Evolutionary conservation across 1,284 basidiomycete genomes (phyloP).

Genomic region (Boletus semigastroideus): DNA sequence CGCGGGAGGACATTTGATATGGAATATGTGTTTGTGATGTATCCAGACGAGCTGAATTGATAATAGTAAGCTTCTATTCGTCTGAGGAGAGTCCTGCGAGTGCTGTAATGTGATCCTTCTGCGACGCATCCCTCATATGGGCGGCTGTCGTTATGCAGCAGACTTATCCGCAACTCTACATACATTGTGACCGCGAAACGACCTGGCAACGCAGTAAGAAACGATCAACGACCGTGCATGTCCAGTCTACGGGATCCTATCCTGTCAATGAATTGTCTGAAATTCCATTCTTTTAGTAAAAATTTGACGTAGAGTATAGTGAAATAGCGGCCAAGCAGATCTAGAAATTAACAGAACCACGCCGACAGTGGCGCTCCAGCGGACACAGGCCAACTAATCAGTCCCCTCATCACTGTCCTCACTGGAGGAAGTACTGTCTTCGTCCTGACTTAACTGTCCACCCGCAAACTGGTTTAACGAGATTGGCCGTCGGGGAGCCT

Average conservation of each 20-base stretch:
- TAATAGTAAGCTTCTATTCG: background rate
- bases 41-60: background rate
- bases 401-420: conserved; percentile 69
- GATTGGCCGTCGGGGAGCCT: conserved; percentile 42
- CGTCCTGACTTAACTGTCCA: conserved; percentile 41
- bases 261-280: too few relatives aligned
- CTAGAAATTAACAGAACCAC: conserved; percentile 6
- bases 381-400: conserved; percentile 40
- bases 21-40: conserved; percentile 10
- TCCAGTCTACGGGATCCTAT: too few relatives aligned
- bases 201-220: too few relatives aligned
- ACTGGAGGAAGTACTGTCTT: conserved; percentile 63
- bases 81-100: background rate
- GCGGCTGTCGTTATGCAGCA: too few relatives aligned
- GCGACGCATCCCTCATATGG: too few relatives aligned
- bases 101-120: background rate
- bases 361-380: background rate
- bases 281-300: background rate
- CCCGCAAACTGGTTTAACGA: conserved; percentile 53
- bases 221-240: too few relatives aligned
- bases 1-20: conserved; percentile 39
- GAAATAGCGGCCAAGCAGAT: conserved; percentile 2
- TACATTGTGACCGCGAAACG: too few relatives aligned
- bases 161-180: too few relatives aligned
- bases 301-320: conserved; percentile 5